These are phyloP conservation scores for Alternaria consortialis DNA, from an alignment of 2,329 filamentous ascomycete genomes.

Conservation along the genomic window DNA sequence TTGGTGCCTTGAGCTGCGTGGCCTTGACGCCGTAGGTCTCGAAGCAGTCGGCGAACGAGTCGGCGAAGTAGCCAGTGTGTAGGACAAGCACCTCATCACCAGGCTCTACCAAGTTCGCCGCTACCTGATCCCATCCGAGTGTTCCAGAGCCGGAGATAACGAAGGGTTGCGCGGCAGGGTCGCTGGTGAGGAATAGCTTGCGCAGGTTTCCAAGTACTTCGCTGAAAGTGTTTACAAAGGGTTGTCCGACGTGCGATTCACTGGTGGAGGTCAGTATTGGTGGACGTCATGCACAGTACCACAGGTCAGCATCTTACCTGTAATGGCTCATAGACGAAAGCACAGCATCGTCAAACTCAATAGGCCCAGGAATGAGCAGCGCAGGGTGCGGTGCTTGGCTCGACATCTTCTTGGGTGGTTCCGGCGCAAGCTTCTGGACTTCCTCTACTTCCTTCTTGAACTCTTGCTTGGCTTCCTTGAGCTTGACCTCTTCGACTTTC, in stretches of 20 bases:
- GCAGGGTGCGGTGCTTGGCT: slow-evolving; percentile 70
- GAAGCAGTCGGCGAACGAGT: slow-evolving; percentile 92
- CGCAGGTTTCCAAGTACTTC: slow-evolving; percentile 88
- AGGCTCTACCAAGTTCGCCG: slow-evolving; percentile 89
- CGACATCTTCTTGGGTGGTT: slow-evolving; percentile 58
- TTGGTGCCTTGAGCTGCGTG: slow-evolving; percentile 87
- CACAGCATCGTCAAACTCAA: slow-evolving; percentile 98
- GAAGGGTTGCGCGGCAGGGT: slow-evolving; percentile 85
- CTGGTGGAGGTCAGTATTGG: slow-evolving; percentile 56
- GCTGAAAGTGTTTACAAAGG: slow-evolving; percentile 89
- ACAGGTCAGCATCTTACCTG: slow-evolving; percentile 63
- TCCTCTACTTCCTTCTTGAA: slow-evolving; percentile 13
- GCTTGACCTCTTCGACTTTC: slow-evolving; percentile 15
- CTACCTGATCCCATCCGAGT: slow-evolving; percentile 94
- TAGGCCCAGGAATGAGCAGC: slow-evolving; percentile 94
- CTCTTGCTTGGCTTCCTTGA: slow-evolving; percentile 7
- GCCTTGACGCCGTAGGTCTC: slow-evolving; percentile 89
- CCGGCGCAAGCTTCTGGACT: slow-evolving; percentile 24
- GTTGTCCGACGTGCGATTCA: slow-evolving; percentile 90
- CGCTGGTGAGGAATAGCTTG: slow-evolving; percentile 91
- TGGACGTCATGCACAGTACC: background rate
- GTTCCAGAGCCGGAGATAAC: slow-evolving; percentile 94
- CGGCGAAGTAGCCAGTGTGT: slow-evolving; percentile 96
- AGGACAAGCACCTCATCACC: slow-evolving; percentile 92
- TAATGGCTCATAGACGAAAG: slow-evolving; percentile 94